Evolutionary conservation across 768 basidiomycete genomes (phyloP).

Genomic region (Boletus tylopilopsis): DNA sequence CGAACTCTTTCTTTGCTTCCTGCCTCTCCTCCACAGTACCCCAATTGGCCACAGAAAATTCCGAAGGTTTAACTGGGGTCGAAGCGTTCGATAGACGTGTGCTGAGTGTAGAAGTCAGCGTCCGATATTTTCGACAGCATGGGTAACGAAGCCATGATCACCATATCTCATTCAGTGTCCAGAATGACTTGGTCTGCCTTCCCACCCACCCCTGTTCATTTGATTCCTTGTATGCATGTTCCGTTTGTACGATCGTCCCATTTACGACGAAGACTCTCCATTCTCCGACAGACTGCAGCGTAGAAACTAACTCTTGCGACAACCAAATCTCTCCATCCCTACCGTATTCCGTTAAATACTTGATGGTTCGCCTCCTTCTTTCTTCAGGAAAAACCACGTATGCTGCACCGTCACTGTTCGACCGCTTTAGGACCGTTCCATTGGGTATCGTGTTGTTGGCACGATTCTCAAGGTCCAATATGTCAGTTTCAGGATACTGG

Average conservation of each 20-base stretch:
- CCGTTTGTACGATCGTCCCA: not conserved
- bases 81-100: not conserved
- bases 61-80: not conserved
- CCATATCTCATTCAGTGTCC: not conserved
- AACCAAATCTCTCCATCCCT: not conserved
- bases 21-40: not conserved
- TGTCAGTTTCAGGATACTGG: too few relatives aligned
- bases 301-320: not conserved
- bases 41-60: not conserved
- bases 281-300: not conserved
- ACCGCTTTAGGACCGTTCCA: not conserved
- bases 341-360: not conserved
- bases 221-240: not conserved
- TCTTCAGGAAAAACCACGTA: not conserved
- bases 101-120: too few relatives aligned
- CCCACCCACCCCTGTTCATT: not conserved
- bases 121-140: too few relatives aligned
- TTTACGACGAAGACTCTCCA: not conserved
- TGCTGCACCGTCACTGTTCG: not conserved
- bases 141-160: too few relatives aligned
- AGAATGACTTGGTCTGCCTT: not conserved
- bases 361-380: not conserved
- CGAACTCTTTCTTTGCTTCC: not conserved
- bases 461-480: too few relatives aligned
- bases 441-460: too few relatives aligned